Percentiles rank a stretch among this genome's conserved stretches.
Evolutionary conservation across 352 stramenopile species (phyloP).

Genomic region (Phytophthora litchii): DNA sequence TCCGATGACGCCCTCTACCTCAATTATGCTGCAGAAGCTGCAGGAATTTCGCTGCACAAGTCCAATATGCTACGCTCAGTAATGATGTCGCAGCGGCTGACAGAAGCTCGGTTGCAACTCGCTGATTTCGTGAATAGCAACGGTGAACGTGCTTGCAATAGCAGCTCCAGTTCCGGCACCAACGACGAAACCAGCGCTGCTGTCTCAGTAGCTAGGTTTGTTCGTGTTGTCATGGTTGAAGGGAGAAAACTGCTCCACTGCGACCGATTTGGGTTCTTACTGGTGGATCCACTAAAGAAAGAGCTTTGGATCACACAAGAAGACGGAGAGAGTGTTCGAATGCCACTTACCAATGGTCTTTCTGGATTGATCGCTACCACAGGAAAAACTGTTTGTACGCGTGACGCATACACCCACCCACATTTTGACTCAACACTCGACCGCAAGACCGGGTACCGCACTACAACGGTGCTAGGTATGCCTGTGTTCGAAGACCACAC

Average conservation of each 20-base stretch:
- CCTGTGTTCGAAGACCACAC: constrained; percentile 71
- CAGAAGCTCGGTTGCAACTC: constrained; percentile 63
- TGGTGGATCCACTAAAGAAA: constrained; percentile 72
- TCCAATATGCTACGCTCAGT: constrained; percentile 66
- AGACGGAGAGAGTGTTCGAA: constrained; percentile 56
- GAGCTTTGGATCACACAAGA: constrained; percentile 73
- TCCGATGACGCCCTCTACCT: constrained; percentile 73
- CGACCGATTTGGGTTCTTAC: constrained; percentile 66
- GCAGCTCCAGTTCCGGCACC: constrained; percentile 27
- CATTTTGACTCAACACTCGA: constrained; percentile 72
- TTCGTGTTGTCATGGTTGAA: constrained; percentile 60
- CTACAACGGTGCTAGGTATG: constrained; percentile 68
- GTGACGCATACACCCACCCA: constrained; percentile 63
- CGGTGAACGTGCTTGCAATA: constrained; percentile 26
- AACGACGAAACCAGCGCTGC: constrained; percentile 49
- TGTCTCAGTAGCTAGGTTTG: constrained; percentile 58
- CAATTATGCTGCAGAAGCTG: constrained; percentile 74
- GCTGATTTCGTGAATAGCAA: constrained; percentile 64
- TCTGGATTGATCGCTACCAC: constrained; percentile 59
- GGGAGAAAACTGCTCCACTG: constrained; percentile 63
- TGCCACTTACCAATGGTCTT: constrained; percentile 70
- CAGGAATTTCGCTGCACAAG: constrained; percentile 78
- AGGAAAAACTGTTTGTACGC: constrained; percentile 51
- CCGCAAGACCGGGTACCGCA: constrained; percentile 70
- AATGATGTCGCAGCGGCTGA: constrained; percentile 69